Base-by-base conservation (phyloP, 805 yeast species). In the Yarrowia bubula region DNA sequence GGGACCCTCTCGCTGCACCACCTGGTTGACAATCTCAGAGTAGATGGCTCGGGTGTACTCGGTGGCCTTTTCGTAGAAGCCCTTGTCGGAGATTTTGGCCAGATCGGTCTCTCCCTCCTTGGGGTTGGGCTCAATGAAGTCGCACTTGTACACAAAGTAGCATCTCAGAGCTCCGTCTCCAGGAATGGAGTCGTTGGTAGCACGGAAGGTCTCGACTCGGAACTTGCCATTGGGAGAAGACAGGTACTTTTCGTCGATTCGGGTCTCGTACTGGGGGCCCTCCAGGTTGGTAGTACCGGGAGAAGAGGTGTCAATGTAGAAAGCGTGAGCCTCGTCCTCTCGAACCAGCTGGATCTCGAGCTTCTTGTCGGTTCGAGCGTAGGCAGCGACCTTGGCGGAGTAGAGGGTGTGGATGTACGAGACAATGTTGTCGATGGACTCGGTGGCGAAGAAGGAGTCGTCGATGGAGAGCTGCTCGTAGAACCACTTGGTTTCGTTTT, bases 311-410 rank as follows among this genome's bases (percentile, higher is more conserved):
- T 90, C 96, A 75, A 93, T 90, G 75, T 89, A 95, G 39, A 91
- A 95, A 1, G 97, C 97, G 73, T 91, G 96, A 74, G 89, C 92
- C 15, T 84, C 87, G 51, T 84, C 83, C 75, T 90, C 92, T 68
- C 92, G 83, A 74, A 87, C 87, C 75, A 91, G 90, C 68, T 87
- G 90, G 69, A 93, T 87, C 69, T 86, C 83, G 18, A 87, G 87
- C 68, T 79, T 78, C 74, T 77, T 69, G 73, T 80, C 79, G 66
- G 78, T 83, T 57, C 86, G 82, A 3, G 95, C 88, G 73, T 82
- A 90, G 8, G 97, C 96, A 70, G 93, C 95, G 64, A 95, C 83
- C 75, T 95, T 95, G 66, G 98, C 92, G 38, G 97, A 90, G 77
- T 93, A 93, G 64, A 93, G 80, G 9, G 97, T 89, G 72, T 89